Percentiles rank a stretch among this genome's conserved stretches.
Conservation (phyloP, 495 filamentous ascomycete genomes). For the Letharia lupina region DNA sequence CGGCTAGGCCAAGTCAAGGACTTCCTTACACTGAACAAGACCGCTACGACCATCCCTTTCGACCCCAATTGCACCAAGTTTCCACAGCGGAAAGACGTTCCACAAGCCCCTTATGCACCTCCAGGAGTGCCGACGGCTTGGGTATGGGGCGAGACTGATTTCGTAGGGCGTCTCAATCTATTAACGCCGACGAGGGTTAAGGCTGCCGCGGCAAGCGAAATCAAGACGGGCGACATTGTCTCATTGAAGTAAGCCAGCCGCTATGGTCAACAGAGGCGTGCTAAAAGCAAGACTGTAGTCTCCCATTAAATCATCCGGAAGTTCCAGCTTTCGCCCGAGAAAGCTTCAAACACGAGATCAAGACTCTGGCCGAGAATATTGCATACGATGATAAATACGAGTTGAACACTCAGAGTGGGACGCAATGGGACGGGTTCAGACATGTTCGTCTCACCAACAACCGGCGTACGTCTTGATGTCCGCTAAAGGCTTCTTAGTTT, state of each 20-base stretch:
- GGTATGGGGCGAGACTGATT: slow-evolving; percentile 56
- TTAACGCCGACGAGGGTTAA: slow-evolving; percentile 48
- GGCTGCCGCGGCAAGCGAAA: slow-evolving; percentile 40
- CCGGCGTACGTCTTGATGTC: neutral
- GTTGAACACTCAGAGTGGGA: slow-evolving; percentile 67
- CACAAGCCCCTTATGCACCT: slow-evolving; percentile 37
- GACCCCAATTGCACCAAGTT: slow-evolving; percentile 46
- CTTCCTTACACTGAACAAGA: slow-evolving; percentile 37
- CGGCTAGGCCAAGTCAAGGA: slow-evolving; percentile 36
- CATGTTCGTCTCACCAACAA: slow-evolving; percentile 38
- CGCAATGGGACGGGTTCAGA: slow-evolving; percentile 73
- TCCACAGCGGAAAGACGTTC: slow-evolving; percentile 45
- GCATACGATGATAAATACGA: slow-evolving; percentile 61
- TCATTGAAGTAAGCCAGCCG: slow-evolving; percentile 35
- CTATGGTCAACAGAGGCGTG: neutral
- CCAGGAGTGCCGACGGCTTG: slow-evolving; percentile 43
- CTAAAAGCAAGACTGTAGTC: slow-evolving; percentile 28
- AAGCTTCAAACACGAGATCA: slow-evolving; percentile 49
- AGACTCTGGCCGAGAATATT: slow-evolving; percentile 39
- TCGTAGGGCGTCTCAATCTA: slow-evolving; percentile 46
- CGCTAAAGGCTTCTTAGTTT: slow-evolving; percentile 29
- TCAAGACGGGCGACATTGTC: slow-evolving; percentile 47
- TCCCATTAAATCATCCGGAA: slow-evolving; percentile 46
- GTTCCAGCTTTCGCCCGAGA: slow-evolving; percentile 47
- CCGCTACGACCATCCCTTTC: slow-evolving; percentile 43